Evolutionary conservation across 192 early-diverging fungal genomes (phyloP).

Genomic region (Umbelopsis sp.): DNA sequence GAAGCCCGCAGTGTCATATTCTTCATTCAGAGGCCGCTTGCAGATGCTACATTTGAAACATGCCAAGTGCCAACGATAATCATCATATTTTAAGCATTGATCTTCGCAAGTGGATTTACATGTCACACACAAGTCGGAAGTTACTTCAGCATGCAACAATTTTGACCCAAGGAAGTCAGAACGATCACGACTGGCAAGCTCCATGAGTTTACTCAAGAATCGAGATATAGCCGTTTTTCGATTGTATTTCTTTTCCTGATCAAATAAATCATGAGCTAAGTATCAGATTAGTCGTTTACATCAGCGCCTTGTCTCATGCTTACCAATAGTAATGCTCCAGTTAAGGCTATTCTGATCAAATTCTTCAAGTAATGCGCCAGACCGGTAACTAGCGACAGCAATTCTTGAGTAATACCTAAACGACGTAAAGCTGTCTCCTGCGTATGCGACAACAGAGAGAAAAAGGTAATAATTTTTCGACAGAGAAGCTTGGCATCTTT

Average conservation of each 20-base stretch:
- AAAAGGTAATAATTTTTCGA: constrained; percentile 93
- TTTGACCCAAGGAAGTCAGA: constrained; percentile 28
- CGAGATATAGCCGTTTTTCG: constrained; percentile 54
- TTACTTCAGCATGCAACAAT: constrained; percentile 28
- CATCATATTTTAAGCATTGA: constrained; percentile 73
- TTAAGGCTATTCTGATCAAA: constrained; percentile 91
- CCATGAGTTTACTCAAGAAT: constrained; percentile 80
- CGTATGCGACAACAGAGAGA: constrained; percentile 83
- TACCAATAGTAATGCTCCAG: constrained; percentile 83
- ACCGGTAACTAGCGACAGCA: constrained; percentile 87
- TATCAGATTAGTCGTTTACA: not conserved
- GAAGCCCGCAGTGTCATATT: constrained; percentile 21
- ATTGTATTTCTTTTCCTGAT: constrained; percentile 63
- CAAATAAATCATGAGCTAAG: too few relatives aligned
- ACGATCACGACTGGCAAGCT: constrained; percentile 54
- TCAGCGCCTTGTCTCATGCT: not conserved
- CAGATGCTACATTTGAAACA: constrained; percentile 82
- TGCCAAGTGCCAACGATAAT: constrained; percentile 76
- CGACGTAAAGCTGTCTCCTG: constrained; percentile 59
- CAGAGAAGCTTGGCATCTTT: constrained; percentile 94
- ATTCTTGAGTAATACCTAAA: constrained; percentile 78
- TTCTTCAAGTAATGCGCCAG: constrained; percentile 93
- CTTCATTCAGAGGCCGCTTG: constrained; percentile 37
- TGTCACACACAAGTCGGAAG: constrained; percentile 76
- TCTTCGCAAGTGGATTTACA: constrained; percentile 86